Conservation (phyloP, 352 stramenopile genomes). For the Phytophthora crassamura region DNA sequence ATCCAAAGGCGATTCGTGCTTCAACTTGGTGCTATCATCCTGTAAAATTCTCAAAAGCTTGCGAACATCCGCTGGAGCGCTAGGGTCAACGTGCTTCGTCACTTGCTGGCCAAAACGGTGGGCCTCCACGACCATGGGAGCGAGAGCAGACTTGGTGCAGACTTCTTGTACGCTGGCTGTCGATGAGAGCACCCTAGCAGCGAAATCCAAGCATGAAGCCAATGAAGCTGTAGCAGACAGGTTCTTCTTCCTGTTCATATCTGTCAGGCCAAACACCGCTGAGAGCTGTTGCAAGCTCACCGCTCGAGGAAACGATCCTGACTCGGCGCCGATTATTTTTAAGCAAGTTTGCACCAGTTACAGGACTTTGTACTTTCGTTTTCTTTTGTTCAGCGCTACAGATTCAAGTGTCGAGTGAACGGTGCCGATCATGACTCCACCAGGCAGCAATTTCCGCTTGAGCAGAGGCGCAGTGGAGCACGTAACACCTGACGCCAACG, state of each 20-base stretch:
- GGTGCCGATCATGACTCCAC: no score
- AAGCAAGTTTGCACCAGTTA: no score
- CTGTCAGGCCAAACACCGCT: neutral
- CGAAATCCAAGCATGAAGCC: conserved; percentile 56
- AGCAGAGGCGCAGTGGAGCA: no score
- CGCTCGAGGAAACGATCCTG: conserved; percentile 13
- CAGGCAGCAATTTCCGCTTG: no score
- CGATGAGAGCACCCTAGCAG: conserved; percentile 39
- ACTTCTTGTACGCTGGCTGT: conserved; percentile 30
- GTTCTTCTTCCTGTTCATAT: conserved; percentile 42
- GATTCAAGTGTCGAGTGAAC: no score
- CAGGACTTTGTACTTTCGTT: no score
- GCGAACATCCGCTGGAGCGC: conserved; percentile 18
- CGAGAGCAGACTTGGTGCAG: conserved; percentile 57
- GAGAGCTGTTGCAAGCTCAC: neutral
- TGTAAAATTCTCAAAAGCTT: conserved; percentile 39
- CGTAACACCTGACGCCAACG: no score
- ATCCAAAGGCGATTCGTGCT: conserved; percentile 11
- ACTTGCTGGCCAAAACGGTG: conserved; percentile 60
- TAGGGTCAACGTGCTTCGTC: conserved; percentile 11
- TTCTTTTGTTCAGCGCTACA: no score
- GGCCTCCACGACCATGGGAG: conserved; percentile 61
- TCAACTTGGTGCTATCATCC: conserved; percentile 29
- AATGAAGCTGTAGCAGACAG: conserved; percentile 40
- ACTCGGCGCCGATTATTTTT: conserved; percentile 36